Evolutionary conservation across 306 rosid species (phyloP).

Genomic region (Inga leiocalycina): DNA sequence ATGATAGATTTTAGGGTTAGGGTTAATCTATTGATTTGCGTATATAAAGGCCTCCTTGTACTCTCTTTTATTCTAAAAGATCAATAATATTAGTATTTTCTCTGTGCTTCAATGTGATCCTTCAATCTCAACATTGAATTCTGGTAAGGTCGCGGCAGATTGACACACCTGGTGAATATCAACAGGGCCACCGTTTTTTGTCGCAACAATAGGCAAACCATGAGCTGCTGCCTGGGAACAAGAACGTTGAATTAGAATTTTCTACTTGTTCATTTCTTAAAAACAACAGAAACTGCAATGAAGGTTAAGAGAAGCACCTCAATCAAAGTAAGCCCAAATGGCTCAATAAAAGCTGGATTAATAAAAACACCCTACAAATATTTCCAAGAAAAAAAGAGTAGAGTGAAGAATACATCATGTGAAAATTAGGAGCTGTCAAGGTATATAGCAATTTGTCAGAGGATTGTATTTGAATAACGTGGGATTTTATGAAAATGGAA

Average conservation of each 20-base stretch:
- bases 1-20: no score
- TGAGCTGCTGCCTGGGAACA: conserved; percentile 81
- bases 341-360: conserved; percentile 99
- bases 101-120: no score
- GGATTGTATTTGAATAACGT: neutral
- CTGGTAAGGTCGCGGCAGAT: conserved; percentile 12
- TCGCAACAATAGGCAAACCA: conserved; percentile 95
- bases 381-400: conserved; percentile 31
- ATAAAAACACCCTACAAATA: conserved; percentile 94
- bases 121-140: no score
- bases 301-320: conserved; percentile 64
- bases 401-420: conserved; percentile 7
- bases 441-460: neutral
- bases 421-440: neutral
- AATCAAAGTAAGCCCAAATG: conserved; percentile 92
- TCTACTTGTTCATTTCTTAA: conserved; percentile 34
- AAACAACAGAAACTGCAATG: conserved; percentile 1
- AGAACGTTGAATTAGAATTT: conserved; percentile 20
- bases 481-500: neutral
- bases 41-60: no score
- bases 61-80: no score
- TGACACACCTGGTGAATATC: conserved; percentile 82
- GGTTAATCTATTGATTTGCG: no score
- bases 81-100: no score
- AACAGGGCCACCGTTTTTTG: conserved; percentile 96